Evolutionary conservation across 164 flowering plant genomes (phyloP).

Genomic region (Vitis rupestris): DNA sequence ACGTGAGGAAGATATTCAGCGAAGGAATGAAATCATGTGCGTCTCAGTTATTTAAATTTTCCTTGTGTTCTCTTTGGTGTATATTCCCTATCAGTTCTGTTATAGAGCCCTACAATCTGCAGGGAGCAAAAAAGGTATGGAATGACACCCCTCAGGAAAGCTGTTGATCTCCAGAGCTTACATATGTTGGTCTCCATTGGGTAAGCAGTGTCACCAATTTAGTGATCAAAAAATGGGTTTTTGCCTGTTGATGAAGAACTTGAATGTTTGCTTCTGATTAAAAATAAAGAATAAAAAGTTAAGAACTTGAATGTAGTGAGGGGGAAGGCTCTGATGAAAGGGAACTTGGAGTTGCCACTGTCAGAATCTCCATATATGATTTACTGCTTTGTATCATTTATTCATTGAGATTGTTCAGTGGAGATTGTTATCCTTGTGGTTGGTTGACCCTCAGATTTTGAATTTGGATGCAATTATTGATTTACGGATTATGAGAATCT

Average conservation of each 20-base stretch:
- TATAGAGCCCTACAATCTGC: slow-evolving; percentile 14
- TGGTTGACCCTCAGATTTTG: too few species aligned
- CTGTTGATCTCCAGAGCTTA: slow-evolving; percentile 71
- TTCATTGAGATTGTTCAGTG: too few species aligned
- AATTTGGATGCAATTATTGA: too few species aligned
- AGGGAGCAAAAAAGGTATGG: slow-evolving; percentile 93
- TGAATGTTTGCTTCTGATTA: too few species aligned
- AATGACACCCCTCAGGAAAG: slow-evolving; percentile 65
- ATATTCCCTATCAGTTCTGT: not conserved
- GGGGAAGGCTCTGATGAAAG: too few species aligned
- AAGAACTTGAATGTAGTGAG: too few species aligned
- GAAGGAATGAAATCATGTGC: slow-evolving; percentile 59
- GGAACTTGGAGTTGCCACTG: too few species aligned
- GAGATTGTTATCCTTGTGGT: too few species aligned
- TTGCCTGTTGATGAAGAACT: not conserved
- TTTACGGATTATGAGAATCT: too few species aligned
- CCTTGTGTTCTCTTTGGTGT: not conserved
- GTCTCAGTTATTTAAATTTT: slow-evolving; percentile 8
- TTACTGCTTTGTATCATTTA: too few species aligned
- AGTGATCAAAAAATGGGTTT: not conserved
- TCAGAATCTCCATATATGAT: too few species aligned
- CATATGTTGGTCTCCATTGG: slow-evolving; percentile 61
- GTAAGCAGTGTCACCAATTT: slow-evolving; percentile 31
- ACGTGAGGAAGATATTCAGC: slow-evolving; percentile 48
- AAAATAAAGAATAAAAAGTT: too few species aligned